These are phyloP conservation scores for Adenanthera pavonina DNA, from an alignment of 306 rosid species.

Conservation along the genomic window DNA sequence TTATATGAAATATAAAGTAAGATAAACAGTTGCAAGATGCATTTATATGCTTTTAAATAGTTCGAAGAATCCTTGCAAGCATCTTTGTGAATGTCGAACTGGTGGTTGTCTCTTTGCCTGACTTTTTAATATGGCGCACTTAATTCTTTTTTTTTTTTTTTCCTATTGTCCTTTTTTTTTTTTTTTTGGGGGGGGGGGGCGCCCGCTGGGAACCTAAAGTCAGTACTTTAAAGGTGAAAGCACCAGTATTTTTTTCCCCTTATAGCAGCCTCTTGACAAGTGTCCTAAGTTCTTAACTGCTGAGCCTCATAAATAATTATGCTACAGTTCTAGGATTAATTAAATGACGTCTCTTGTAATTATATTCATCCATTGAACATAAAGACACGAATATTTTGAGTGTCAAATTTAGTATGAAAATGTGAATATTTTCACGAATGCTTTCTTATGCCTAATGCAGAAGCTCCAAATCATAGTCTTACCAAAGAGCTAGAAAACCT, in stretches of 20 bases:
- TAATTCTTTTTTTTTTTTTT: background rate
- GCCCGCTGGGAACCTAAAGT: background rate
- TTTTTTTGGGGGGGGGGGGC: background rate
- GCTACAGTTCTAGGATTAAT: background rate
- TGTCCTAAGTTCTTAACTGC: background rate
- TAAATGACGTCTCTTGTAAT: background rate
- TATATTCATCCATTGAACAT: slow-evolving; percentile 17
- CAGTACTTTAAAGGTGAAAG: background rate
- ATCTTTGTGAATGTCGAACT: slow-evolving; percentile 19
- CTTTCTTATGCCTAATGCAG: slow-evolving; percentile 7
- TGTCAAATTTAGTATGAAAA: slow-evolving; percentile 9
- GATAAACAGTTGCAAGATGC: slow-evolving; percentile 24
- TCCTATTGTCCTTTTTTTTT: background rate
- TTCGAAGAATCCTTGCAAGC: slow-evolving; percentile 28
- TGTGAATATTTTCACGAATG: background rate
- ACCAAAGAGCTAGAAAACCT: background rate
- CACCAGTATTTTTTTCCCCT: background rate
- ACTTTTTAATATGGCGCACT: background rate
- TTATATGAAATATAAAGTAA: background rate
- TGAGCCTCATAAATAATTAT: background rate
- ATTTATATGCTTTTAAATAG: slow-evolving; percentile 12
- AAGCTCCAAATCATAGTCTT: background rate
- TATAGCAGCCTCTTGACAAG: background rate
- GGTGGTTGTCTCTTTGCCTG: background rate
- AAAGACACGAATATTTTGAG: background rate